A percentile compares a stretch with the other conserved stretches of the same genome.
Conservation (phyloP, 2,329 filamentous ascomycete genomes). For the Onygena corvina region DNA sequence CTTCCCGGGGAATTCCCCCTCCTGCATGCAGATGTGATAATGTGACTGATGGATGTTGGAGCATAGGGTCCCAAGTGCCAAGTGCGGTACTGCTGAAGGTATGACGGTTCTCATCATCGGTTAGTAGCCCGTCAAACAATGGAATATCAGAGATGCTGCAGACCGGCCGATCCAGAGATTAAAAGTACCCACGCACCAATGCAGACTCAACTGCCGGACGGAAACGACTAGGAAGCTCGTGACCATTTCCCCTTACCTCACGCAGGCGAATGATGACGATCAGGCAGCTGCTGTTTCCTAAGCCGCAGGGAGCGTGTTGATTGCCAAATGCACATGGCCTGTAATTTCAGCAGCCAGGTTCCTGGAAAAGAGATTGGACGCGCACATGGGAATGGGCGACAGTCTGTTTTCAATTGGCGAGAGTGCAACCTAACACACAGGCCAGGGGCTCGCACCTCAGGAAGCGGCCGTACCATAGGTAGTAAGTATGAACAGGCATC, state of each 20-base stretch:
- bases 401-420: background rate
- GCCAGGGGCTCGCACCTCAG: background rate
- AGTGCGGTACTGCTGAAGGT: no score
- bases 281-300: background rate
- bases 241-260: no score
- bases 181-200: no score
- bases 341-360: background rate
- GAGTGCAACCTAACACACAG: background rate
- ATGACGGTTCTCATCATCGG: slow-evolving; percentile 1
- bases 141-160: background rate
- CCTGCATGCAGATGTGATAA: slow-evolving; percentile 4
- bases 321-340: slow-evolving; percentile 4
- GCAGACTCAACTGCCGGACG: no score
- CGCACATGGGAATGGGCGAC: background rate
- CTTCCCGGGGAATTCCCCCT: background rate
- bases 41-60: background rate
- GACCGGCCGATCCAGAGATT: background rate
- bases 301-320: background rate
- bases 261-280: no score
- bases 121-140: background rate
- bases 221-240: no score
- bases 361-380: background rate
- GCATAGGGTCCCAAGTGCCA: background rate
- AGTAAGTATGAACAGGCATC: background rate
- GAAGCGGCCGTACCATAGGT: background rate